These are phyloP conservation scores for Gamsiella multidivaricata DNA, from an alignment of 192 early-diverging fungal species.

Conservation along the genomic window DNA sequence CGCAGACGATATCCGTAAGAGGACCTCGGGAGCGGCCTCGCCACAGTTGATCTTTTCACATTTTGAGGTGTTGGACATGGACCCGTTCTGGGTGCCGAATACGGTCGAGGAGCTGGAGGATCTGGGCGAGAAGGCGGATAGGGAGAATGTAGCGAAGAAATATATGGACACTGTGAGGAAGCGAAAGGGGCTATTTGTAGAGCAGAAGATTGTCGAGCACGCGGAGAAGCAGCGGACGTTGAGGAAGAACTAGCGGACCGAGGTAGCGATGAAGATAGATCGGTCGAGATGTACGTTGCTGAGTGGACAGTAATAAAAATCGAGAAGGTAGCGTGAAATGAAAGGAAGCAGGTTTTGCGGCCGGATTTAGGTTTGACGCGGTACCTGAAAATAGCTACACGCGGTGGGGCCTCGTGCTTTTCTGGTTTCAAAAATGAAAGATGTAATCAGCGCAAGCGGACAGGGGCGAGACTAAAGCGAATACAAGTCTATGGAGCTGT, in stretches of 20 bases:
- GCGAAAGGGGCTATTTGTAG: slow-evolving; percentile 95
- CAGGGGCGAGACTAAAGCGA: no score
- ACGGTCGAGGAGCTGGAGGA: slow-evolving; percentile 99
- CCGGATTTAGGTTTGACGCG: no score
- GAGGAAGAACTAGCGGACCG: slow-evolving; percentile 70
- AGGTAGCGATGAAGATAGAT: background rate
- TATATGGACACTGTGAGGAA: slow-evolving; percentile 96
- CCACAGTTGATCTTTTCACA: slow-evolving; percentile 96
- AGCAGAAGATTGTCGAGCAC: slow-evolving; percentile 90
- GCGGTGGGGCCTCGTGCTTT: no score
- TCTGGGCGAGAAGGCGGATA: slow-evolving; percentile 95
- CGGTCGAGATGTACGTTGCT: no score
- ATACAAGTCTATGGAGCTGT: no score
- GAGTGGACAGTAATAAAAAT: background rate
- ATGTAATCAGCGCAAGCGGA: no score
- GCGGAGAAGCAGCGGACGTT: slow-evolving; percentile 87
- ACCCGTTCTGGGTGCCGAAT: slow-evolving; percentile 99
- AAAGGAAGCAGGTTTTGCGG: background rate
- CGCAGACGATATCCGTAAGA: slow-evolving; percentile 96
- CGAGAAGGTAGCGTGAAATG: background rate
- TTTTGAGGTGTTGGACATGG: slow-evolving; percentile 90
- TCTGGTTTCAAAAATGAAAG: no score
- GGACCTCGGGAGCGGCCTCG: slow-evolving; percentile 93
- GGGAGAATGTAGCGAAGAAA: slow-evolving; percentile 94
- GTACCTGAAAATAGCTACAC: no score